Evolutionary conservation across 768 basidiomycete species (phyloP).

Genomic region (Xerocomus potaroensis): DNA sequence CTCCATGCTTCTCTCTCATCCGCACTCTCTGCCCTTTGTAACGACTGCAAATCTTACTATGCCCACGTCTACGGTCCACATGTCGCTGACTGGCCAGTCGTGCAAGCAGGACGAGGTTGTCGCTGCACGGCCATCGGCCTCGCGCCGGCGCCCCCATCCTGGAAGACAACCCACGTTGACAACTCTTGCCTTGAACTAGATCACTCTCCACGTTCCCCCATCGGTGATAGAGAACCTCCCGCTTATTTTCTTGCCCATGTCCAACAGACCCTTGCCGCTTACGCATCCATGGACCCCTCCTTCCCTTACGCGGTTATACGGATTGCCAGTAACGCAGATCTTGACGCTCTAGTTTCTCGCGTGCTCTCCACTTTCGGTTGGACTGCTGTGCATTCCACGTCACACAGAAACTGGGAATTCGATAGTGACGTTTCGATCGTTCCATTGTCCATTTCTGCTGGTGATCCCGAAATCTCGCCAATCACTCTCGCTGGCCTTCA

Average conservation of each 20-base stretch:
- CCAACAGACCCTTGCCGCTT: conserved; percentile 43
- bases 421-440: conserved; percentile 24
- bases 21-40: conserved; percentile 35
- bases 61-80: conserved; percentile 50
- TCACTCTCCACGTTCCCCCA: conserved; percentile 31
- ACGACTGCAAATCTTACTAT: conserved; percentile 49
- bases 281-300: conserved; percentile 39
- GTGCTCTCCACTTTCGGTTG: conserved; percentile 45
- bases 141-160: conserved; percentile 4
- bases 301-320: conserved; percentile 25
- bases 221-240: conserved; percentile 29
- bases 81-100: conserved; percentile 52
- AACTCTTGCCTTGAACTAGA: conserved; percentile 11
- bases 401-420: conserved; percentile 26
- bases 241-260: conserved; percentile 34
- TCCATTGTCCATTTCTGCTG: conserved; percentile 11
- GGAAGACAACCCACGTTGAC: conserved; percentile 6
- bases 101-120: conserved; percentile 42
- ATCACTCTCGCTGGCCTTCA: conserved; percentile 18
- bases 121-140: conserved; percentile 35
- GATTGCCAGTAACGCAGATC: conserved; percentile 23
- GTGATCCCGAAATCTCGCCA: neutral
- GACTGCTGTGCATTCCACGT: conserved; percentile 14
- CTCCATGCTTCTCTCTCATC: conserved; percentile 39
- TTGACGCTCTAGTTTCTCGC: conserved; percentile 41